A percentile compares a stretch with the other conserved stretches of the same genome.
phyloP scores from a whole-genome alignment of 345 rosid species.

The Boechera divaricarpa region DNA sequence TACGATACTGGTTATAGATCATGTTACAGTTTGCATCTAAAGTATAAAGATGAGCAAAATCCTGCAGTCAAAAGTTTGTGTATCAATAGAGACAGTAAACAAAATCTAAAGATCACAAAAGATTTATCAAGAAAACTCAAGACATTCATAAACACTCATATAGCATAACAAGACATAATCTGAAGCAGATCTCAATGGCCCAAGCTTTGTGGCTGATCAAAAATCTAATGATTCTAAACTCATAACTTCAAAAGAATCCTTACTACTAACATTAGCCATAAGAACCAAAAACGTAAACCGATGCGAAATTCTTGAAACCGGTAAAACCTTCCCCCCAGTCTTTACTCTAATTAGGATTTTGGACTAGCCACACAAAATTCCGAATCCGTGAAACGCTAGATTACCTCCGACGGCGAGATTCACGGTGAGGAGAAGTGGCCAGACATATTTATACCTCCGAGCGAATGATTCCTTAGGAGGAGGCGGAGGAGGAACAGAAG shows the following conservation, averaged over 20 bases:
- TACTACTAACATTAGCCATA: neutral
- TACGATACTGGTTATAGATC: neutral
- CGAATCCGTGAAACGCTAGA: neutral
- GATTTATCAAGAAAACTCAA: slow-evolving; percentile 15
- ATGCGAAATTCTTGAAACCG: neutral
- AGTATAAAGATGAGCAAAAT: slow-evolving; percentile 5
- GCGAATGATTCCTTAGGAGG: slow-evolving; percentile 82
- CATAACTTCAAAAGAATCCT: neutral
- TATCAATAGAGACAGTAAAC: slow-evolving; percentile 4
- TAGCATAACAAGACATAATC: neutral
- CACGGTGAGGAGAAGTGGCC: slow-evolving; percentile 81
- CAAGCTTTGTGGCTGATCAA: slow-evolving; percentile 4
- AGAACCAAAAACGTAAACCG: neutral
- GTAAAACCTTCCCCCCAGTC: neutral
- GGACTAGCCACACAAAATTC: neutral
- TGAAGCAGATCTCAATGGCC: neutral
- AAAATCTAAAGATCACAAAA: slow-evolving; percentile 1
- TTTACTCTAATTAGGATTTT: slow-evolving; percentile 1
- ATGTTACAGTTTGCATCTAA: slow-evolving; percentile 10
- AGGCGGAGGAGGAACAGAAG: slow-evolving; percentile 57
- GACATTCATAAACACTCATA: neutral
- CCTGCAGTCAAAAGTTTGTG: neutral
- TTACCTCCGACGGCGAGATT: slow-evolving; percentile 85
- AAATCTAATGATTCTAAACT: neutral
- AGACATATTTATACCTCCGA: slow-evolving; percentile 78